These are phyloP conservation scores for Penicillium mononematosum DNA, from an alignment of 495 filamentous ascomycete species.

Conservation along the genomic window DNA sequence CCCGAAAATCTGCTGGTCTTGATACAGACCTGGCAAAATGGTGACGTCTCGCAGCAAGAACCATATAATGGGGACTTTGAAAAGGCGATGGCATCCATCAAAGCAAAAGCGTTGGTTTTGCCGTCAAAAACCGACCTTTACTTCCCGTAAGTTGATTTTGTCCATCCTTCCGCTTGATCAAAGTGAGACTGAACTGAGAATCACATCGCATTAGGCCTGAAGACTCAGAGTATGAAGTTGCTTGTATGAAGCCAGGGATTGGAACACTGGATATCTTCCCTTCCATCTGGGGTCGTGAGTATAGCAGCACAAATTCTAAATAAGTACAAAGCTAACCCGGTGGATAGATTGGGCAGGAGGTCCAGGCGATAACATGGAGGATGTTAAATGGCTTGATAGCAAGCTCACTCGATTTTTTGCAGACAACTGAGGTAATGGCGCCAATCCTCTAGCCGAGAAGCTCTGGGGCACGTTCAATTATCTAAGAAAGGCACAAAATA, in stretches of 20 bases:
- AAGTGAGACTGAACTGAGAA: slow-evolving; percentile 14
- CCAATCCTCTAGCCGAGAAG: slow-evolving; percentile 12
- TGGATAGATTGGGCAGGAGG: slow-evolving; percentile 56
- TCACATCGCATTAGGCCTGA: slow-evolving; percentile 47
- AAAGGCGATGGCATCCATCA: slow-evolving; percentile 63
- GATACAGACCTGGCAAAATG: slow-evolving; percentile 73
- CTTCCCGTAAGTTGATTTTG: slow-evolving; percentile 55
- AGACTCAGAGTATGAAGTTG: slow-evolving; percentile 67
- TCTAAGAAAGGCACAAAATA: background rate
- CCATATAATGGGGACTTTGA: slow-evolving; percentile 65
- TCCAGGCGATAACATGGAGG: slow-evolving; percentile 60
- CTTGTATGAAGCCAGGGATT: slow-evolving; percentile 59
- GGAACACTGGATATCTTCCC: slow-evolving; percentile 58
- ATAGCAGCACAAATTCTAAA: slow-evolving; percentile 16
- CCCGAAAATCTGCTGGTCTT: slow-evolving; percentile 66
- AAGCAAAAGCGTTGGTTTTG: slow-evolving; percentile 64
- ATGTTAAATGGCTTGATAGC: slow-evolving; percentile 65
- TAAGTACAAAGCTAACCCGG: slow-evolving; percentile 13
- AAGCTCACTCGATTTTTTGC: slow-evolving; percentile 53
- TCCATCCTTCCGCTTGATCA: background rate
- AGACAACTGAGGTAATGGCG: slow-evolving; percentile 15
- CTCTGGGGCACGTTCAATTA: slow-evolving; percentile 10
- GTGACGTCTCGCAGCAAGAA: slow-evolving; percentile 61
- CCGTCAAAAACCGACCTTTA: slow-evolving; percentile 70
- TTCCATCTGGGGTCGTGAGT: slow-evolving; percentile 67